Conservation (phyloP, 2,329 filamentous ascomycete species). For the Coniochaeta ligniaria region DNA sequence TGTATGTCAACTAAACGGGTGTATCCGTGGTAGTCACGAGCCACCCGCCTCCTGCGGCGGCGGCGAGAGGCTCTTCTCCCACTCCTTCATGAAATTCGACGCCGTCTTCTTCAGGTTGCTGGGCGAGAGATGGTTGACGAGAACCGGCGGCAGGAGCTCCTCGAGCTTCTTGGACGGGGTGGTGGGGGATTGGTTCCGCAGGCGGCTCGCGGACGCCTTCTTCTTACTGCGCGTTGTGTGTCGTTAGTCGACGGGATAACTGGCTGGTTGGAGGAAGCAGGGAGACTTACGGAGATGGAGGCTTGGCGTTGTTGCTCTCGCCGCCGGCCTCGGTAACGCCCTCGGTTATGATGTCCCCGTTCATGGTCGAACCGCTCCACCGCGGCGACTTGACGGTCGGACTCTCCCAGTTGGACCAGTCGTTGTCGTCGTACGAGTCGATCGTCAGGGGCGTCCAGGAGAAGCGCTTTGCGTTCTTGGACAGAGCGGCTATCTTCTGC, state of each 20-base stretch:
- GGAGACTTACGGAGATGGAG: not conserved
- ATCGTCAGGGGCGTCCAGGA: conserved; percentile 53
- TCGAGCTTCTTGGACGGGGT: conserved; percentile 31
- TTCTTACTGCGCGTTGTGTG: not conserved
- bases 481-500: conserved; percentile 19
- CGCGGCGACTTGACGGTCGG: conserved; percentile 47
- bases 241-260: not conserved
- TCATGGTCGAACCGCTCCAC: conserved; percentile 57
- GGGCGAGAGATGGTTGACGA: conserved; percentile 66
- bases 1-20: not conserved
- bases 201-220: not conserved
- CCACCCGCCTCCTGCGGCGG: conserved; percentile 19
- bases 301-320: conserved; percentile 26
- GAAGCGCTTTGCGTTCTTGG: conserved; percentile 44
- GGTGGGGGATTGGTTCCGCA: conserved; percentile 11
- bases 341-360: conserved; percentile 38
- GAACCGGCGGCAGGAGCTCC: conserved; percentile 59
- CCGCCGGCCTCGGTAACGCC: conserved; percentile 33
- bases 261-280: too few relatives aligned
- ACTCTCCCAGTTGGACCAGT: conserved; percentile 60
- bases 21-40: not conserved
- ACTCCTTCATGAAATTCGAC: conserved; percentile 82
- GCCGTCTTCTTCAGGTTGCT: conserved; percentile 75
- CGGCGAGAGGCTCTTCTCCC: conserved; percentile 71
- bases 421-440: conserved; percentile 51